Evolutionary conservation across 1,284 basidiomycete species (phyloP), one percentile per base, ranked within the genome.

Genomic region (Pseudozyma hubeiensis): DNA sequence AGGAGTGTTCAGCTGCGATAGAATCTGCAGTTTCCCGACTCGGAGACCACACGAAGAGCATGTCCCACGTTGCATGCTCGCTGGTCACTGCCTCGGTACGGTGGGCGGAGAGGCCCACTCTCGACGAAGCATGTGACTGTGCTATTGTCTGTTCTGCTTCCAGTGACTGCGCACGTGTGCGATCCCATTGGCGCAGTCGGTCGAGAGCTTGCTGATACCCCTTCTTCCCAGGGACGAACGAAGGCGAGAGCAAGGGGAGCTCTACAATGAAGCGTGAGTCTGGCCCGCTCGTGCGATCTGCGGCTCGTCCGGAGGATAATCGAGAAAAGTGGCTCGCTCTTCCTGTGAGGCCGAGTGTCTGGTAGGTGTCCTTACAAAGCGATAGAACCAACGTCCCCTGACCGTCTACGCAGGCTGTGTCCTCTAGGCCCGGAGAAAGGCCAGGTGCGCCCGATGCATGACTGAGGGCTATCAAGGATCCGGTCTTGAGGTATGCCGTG

Each of bases 351-450:
- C 82, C 82, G 3, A 83, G 74, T 5, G 75, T 75, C 48, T 81
- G 81, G 49, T 83, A 83, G 13, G 82, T 83, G n/a, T 81, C 79
- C 44, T 79, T 79, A 50, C 64, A 71, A 1, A 83, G 68, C 4
- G 79, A 81, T 3, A 83, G 77, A 16, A 80, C 64, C 4, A 83
- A 73, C n/a, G 72, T 78, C 19, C 78, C 78, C 50, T 80, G 75
- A 1, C 81, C 81, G 46, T 82, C 78, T 11, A 83, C 50, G 56
- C 81, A 82, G 11, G 75, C 60, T 16, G 71, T 63, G 48, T 83
- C 82, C 10, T 82, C 69, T 5, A 62, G 50, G 35, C 73, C 69
- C 7, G 76, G 53, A 10, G 61, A 65, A n/a, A 60, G 44, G n/a
- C 61, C 70, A 3, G 64, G 55, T n/a, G 56, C 49, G 5, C 45